phyloP scores from a whole-genome alignment of 1,284 basidiomycete genomes.

The Ceratobasidium sp. region DNA sequence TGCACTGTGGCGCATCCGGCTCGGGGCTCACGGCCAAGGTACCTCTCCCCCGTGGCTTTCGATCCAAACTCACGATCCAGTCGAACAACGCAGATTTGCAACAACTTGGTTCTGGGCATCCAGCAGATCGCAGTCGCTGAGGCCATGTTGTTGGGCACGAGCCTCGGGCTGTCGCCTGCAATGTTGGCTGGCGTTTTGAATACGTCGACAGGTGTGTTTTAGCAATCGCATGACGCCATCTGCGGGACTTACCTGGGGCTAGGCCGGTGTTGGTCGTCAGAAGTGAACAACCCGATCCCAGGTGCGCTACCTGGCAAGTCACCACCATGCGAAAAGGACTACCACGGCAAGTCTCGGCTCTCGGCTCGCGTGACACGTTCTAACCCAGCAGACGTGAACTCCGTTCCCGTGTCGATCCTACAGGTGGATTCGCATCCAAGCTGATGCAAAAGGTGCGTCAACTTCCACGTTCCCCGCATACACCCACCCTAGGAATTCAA shows the following conservation, averaged over 20 bases:
- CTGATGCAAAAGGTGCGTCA: conserved; percentile 81
- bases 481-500: background rate
- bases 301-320: conserved; percentile 74
- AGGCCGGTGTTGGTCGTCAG: conserved; percentile 78
- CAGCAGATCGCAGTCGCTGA: conserved; percentile 83
- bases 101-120: conserved; percentile 77
- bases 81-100: conserved; percentile 67
- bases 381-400: conserved; percentile 10
- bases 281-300: conserved; percentile 89
- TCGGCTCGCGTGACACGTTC: conserved; percentile 5
- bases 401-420: background rate
- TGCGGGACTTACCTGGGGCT: conserved; percentile 41
- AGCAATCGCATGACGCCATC: background rate
- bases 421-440: conserved; percentile 78
- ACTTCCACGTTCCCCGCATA: background rate
- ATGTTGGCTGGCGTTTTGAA: conserved; percentile 84
- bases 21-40: conserved; percentile 81
- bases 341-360: conserved; percentile 62
- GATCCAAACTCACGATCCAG: background rate
- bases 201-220: conserved; percentile 75
- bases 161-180: conserved; percentile 77
- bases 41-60: background rate
- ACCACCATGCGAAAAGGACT: conserved; percentile 85
- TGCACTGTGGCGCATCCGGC: conserved; percentile 89
- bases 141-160: conserved; percentile 85